Percentiles rank a stretch among this genome's conserved stretches.
Conservation (phyloP, 1,284 basidiomycete genomes). For the Mixia osmundae region DNA sequence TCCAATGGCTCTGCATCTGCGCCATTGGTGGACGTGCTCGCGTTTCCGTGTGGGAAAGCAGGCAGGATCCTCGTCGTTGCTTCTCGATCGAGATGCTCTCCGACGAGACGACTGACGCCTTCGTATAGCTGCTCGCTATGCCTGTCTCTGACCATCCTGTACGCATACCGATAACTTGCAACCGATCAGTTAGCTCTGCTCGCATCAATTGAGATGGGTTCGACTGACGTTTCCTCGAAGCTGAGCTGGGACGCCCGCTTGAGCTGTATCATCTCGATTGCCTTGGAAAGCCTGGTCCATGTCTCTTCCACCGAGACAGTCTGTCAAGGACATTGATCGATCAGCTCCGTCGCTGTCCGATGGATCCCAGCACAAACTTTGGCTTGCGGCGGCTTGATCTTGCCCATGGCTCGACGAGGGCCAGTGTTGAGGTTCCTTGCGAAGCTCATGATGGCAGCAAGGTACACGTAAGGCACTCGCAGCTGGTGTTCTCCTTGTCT, state of each 20-base stretch:
- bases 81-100: constrained; percentile 58
- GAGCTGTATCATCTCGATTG: constrained; percentile 85
- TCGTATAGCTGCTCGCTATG: constrained; percentile 71
- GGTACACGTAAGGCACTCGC: too few relatives aligned
- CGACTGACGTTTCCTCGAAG: constrained; percentile 65
- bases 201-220: constrained; percentile 1
- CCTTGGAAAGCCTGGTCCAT: constrained; percentile 49
- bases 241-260: constrained; percentile 80
- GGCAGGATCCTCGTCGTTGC: constrained; percentile 57
- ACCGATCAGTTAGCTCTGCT: constrained; percentile 17
- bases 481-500: too few relatives aligned
- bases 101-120: constrained; percentile 55
- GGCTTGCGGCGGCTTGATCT: constrained; percentile 11
- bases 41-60: constrained; percentile 37
- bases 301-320: constrained; percentile 11
- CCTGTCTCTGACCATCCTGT: constrained; percentile 70
- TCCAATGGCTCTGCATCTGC: constrained; percentile 7
- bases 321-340: constrained; percentile 61
- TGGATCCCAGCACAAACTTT: background rate
- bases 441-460: too few relatives aligned
- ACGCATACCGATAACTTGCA: constrained; percentile 43
- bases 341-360: constrained; percentile 32
- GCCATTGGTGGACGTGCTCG: constrained; percentile 13
- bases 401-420: constrained; percentile 2
- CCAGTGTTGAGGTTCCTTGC: too few relatives aligned